Base-by-base conservation (phyloP, 2,329 filamentous ascomycete species). In the Magnaporthiopsis rhizophila region DNA sequence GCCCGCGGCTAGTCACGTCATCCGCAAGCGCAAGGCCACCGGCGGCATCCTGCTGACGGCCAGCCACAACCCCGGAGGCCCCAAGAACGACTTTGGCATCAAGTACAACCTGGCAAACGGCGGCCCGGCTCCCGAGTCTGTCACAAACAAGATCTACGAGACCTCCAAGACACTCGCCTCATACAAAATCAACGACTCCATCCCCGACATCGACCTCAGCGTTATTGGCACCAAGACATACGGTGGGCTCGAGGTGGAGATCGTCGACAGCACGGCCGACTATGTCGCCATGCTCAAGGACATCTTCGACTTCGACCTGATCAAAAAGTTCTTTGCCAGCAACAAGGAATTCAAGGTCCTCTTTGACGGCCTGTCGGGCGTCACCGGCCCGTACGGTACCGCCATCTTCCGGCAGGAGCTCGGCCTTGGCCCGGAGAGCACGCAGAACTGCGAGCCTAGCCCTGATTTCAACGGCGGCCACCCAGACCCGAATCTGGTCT, bases 81-180 rank as follows among this genome's bases (percentile, higher is more conserved):
- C 95, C 67, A 89, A 86, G 71, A 90, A 95, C 76, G 95, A 99
- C 79, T 99, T 99, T 72, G 95, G 95, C 71, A 99, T 99, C 88
- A 99, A 99, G 83, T 99, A 99, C 86, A 99, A 99, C 84, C 84
- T 99, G 66, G 83, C 92, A 76, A 98, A 99, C 74, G 95, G 95
- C 72, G 95, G 93, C 65, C 95, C 95, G 58, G 95, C 95, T 65
- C 95, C 95, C 65, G 95, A 99, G 79, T 89, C 90, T 64, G 91
- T 99, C 69, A 99, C 95, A 70, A 96, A 99, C 87, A 97, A 96
- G 82, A 98, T 99, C 77, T 98, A 86, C 81, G 91, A 94, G 72
- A 87, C 88, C 67, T 94, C 94, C 71, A 98, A 97, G 84, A 87
- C 84, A 68, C 84, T 99, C 71, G 91, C 87, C 59, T 92, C 89